Base-by-base conservation (phyloP, 768 basidiomycete species). In the Termitomyces sp. region DNA sequence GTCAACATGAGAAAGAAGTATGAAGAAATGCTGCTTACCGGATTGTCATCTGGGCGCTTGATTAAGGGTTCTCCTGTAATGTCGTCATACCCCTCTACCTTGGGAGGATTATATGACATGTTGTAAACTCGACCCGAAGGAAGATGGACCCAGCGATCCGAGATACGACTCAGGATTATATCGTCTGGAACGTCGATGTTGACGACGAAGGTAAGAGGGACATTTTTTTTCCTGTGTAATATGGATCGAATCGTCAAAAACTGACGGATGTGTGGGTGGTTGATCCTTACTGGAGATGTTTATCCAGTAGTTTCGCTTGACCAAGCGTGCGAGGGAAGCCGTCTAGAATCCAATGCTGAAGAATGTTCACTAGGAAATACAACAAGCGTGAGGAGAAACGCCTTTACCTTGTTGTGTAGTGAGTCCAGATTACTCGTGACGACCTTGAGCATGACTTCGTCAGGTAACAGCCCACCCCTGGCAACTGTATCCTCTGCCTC, bases 91-190 rank as follows among this genome's bases (percentile, higher is more conserved):
- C 94, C 92, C 5, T 84, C 76, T 2, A 88, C 81, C 63, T 85
- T 85, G 16, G 94, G 94, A 14, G 79, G 85, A 70, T 94, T 96
- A 72, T 92, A 96, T 8, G 86, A 86, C 70, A 86, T 78, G 71
- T 94, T 96, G 77, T 97, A 97, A 13, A 95, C 86, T 13, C 94
- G 82, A 16, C 94, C 94, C 0, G 92, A 94, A 7, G 90, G 84
- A 14, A 88, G 76, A 68, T 96, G 94, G 24, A 95, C 80, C 89
- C 88, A 95, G 41, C 94, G 87, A 67, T 95, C 92, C 13, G 89
- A 88, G 63, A 96, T 94, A 51, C 94, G 88, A 58, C 82, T 77
- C 20, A 95, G 76, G 66, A 96, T 94, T 52, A 92, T 80, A 57
- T 88, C 79, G 67, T 96, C 93, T 1, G 92, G 81, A n/a, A 97